These are phyloP conservation scores for grape (Vitis vinifera) DNA, from an alignment of 164 flowering plant species.

Conservation along the genomic window ASM3070453v1 NC_081810.1:3919001-3919500, in stretches of 20 bases:
- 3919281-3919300: background rate
- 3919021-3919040: conserved; percentile 1
- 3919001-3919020: background rate
- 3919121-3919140: background rate
- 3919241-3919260: background rate
- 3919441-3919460: no score
- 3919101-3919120: background rate
- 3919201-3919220: conserved; percentile 1
- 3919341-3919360: background rate
- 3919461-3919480: no score
- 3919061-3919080: background rate
- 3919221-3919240: conserved; percentile 1
- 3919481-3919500: no score
- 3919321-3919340: background rate
- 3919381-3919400: no score
- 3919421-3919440: no score
- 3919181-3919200: conserved; percentile 1
- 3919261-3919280: background rate
- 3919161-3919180: background rate
- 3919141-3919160: conserved; percentile 4
- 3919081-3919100: background rate
- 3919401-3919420: no score
- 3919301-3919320: background rate
- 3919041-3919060: background rate
- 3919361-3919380: no score